Evolutionary conservation across 495 filamentous ascomycete species (phyloP).

Genomic region (Talaromyces wortmannii): DNA sequence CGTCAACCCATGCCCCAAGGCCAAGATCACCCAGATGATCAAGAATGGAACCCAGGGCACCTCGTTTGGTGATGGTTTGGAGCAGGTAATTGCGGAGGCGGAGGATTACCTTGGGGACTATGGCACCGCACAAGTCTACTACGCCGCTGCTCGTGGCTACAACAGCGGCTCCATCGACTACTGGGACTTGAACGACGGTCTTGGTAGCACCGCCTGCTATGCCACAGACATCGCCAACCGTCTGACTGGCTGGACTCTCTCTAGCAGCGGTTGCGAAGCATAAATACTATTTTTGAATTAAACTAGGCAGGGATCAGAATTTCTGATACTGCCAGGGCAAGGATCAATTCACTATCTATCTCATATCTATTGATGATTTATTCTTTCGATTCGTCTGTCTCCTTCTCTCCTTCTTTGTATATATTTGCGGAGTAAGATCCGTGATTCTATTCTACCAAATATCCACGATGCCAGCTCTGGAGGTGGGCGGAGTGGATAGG

Average conservation of each 20-base stretch:
- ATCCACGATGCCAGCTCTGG: too few relatives aligned
- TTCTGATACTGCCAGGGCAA: neutral
- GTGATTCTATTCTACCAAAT: too few relatives aligned
- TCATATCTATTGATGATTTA: neutral
- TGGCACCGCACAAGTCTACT: slow-evolving; percentile 23
- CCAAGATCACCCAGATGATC: slow-evolving; percentile 40
- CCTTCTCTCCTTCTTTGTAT: neutral
- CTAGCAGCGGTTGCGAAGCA: slow-evolving; percentile 7
- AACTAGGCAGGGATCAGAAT: neutral
- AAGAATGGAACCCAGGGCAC: slow-evolving; percentile 35
- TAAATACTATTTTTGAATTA: neutral
- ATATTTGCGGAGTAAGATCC: neutral
- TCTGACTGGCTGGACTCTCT: slow-evolving; percentile 37
- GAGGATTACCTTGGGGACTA: slow-evolving; percentile 7
- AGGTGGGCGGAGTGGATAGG: too few relatives aligned
- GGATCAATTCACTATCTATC: neutral
- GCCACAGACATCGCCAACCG: slow-evolving; percentile 50
- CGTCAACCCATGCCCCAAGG: slow-evolving; percentile 35
- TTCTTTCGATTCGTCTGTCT: neutral
- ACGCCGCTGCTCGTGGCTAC: slow-evolving; percentile 45
- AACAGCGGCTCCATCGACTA: slow-evolving; percentile 48
- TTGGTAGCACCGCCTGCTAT: slow-evolving; percentile 47
- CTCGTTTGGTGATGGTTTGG: slow-evolving; percentile 33
- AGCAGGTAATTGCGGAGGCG: slow-evolving; percentile 20
- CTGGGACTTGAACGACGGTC: slow-evolving; percentile 38